Percentiles rank a stretch among this genome's conserved stretches.
These are phyloP conservation scores for Barbarea vulgaris DNA, from an alignment of 345 rosid species.

Conservation along the genomic window DNA sequence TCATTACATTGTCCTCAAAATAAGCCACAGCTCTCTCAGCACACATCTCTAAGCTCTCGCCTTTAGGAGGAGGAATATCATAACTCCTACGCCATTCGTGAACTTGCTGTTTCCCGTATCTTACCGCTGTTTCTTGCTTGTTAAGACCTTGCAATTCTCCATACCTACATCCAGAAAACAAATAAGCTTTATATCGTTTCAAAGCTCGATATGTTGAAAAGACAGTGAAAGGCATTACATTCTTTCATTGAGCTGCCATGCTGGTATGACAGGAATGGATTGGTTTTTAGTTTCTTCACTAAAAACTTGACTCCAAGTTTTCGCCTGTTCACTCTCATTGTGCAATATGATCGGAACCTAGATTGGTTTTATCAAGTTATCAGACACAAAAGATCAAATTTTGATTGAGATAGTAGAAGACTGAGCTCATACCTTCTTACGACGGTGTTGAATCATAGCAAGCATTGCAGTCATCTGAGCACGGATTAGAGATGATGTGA, in stretches of 20 bases:
- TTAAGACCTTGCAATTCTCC: slow-evolving; percentile 96
- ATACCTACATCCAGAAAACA: slow-evolving; percentile 55
- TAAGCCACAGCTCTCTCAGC: slow-evolving; percentile 81
- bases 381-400: not conserved
- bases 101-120: slow-evolving; percentile 88
- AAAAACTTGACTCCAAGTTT: slow-evolving; percentile 79
- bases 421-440: slow-evolving; percentile 58
- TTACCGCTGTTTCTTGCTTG: slow-evolving; percentile 93
- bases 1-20: slow-evolving; percentile 37
- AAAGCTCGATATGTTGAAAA: not conserved
- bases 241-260: slow-evolving; percentile 98
- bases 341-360: slow-evolving; percentile 91
- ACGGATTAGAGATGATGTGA: slow-evolving; percentile 77
- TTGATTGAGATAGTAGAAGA: not conserved
- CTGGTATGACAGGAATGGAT: slow-evolving; percentile 81
- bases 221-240: slow-evolving; percentile 52
- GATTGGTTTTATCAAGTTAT: not conserved
- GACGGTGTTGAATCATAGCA: slow-evolving; percentile 90
- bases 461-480: slow-evolving; percentile 98
- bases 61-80: slow-evolving; percentile 91
- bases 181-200: not conserved
- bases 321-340: slow-evolving; percentile 75
- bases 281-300: slow-evolving; percentile 85
- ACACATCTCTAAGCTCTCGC: slow-evolving; percentile 99
- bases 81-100: slow-evolving; percentile 99